A percentile compares a stretch with the other conserved stretches of the same genome.
These are phyloP conservation scores for Cucumis cinereus DNA, from an alignment of 306 rosid species.

Conservation along the genomic window DNA sequence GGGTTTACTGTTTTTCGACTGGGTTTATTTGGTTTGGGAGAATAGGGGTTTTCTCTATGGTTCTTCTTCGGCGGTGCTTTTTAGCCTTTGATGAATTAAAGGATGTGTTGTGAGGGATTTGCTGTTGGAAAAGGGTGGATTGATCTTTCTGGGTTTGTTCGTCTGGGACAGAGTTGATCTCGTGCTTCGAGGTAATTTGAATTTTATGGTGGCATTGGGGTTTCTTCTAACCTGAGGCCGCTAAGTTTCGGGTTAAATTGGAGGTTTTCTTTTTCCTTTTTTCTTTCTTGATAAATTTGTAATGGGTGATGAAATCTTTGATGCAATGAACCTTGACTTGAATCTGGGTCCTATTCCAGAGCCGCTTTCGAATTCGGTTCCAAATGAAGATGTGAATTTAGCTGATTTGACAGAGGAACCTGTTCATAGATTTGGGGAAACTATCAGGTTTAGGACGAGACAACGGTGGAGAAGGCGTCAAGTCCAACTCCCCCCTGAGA, in stretches of 20 bases:
- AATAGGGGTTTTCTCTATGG: constrained; percentile 3
- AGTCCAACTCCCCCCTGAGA: constrained; percentile 26
- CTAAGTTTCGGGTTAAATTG: constrained; percentile 8
- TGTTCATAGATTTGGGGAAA: constrained; percentile 37
- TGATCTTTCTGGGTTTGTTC: not conserved
- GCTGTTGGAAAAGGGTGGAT: not conserved
- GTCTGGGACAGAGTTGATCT: constrained; percentile 4
- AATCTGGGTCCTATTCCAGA: constrained; percentile 85
- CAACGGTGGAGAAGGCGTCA: constrained; percentile 50
- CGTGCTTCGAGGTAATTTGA: constrained; percentile 19
- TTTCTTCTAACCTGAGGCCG: constrained; percentile 23
- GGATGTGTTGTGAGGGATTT: constrained; percentile 8
- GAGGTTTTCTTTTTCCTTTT: not conserved
- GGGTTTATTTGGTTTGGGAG: constrained; percentile 9
- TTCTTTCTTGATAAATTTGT: constrained; percentile 1
- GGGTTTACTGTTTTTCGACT: not conserved
- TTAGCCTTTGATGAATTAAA: not conserved
- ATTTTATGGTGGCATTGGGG: constrained; percentile 21
- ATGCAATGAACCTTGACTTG: constrained; percentile 91
- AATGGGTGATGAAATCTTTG: constrained; percentile 78
- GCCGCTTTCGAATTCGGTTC: constrained; percentile 20
- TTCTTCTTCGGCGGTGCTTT: constrained; percentile 1
- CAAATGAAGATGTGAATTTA: constrained; percentile 36
- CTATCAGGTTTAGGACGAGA: constrained; percentile 38
- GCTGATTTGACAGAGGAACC: constrained; percentile 49